phyloP scores from a whole-genome alignment of 2,329 filamentous ascomycete species.

The Calonectria pseudoreteaudii region DNA sequence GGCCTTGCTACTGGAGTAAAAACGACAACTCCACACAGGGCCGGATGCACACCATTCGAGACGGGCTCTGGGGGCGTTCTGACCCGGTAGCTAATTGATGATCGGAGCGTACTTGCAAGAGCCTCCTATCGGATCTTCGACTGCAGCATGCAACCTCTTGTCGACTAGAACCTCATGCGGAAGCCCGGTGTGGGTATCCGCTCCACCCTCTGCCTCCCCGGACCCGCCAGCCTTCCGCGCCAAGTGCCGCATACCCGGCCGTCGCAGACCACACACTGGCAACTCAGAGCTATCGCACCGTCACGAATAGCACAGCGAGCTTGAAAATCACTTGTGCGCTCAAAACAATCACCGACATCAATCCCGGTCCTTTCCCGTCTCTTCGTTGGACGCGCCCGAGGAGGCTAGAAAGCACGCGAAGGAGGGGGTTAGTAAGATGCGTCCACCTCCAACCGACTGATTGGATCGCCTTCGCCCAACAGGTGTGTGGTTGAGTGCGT shows the following conservation, averaged over 20 bases:
- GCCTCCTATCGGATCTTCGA: conserved; percentile 1
- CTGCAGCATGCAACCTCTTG: conserved; percentile 9
- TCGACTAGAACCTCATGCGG: conserved; percentile 25
- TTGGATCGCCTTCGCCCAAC: conserved; percentile 31
- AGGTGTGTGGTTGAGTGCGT: conserved; percentile 28
- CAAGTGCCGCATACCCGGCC: conserved; percentile 43
- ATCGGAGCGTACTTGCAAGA: neutral
- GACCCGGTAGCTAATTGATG: conserved; percentile 12
- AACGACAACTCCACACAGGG: conserved; percentile 6
- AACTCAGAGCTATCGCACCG: conserved; percentile 34
- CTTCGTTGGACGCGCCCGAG: neutral
- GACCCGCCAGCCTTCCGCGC: conserved; percentile 32
- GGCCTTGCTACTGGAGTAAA: conserved; percentile 1
- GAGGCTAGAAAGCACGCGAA: neutral
- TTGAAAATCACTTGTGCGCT: neutral
- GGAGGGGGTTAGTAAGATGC: conserved; percentile 7
- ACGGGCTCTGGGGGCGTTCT: neutral
- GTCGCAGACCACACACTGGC: conserved; percentile 33
- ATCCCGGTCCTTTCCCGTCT: neutral
- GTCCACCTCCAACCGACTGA: conserved; percentile 17
- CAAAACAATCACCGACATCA: neutral
- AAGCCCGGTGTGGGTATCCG: conserved; percentile 31
- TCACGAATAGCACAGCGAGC: conserved; percentile 9
- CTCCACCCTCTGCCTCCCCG: conserved; percentile 29
- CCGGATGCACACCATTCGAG: conserved; percentile 9